phyloP scores from a whole-genome alignment of 108 stramenopile species.

The Cyclotella cryptica region DNA sequence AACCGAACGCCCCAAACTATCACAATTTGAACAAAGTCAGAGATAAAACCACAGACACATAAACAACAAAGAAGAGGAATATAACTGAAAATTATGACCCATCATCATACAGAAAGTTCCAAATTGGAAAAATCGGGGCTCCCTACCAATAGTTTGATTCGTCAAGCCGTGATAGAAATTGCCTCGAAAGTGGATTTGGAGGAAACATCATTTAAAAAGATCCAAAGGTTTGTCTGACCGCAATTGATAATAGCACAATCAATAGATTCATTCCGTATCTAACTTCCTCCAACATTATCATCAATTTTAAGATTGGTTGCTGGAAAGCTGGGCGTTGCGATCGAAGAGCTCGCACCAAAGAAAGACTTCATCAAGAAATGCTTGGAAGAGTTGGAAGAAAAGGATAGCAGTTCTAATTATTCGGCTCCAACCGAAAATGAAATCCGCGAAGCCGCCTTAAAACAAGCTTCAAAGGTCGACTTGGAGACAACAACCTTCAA shows the following conservation, averaged over 20 bases:
- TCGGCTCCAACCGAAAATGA: slow-evolving; percentile 5
- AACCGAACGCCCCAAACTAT: no score
- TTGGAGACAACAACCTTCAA: slow-evolving; percentile 9
- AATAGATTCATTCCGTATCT: not conserved
- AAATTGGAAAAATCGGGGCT: not conserved
- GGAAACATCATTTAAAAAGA: slow-evolving; percentile 7
- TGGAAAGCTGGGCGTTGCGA: not conserved
- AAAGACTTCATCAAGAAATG: slow-evolving; percentile 10
- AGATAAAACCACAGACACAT: no score
- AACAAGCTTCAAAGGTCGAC: not conserved
- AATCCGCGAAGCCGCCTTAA: not conserved
- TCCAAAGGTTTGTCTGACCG: slow-evolving; percentile 6
- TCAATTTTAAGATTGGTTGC: slow-evolving; percentile 22
- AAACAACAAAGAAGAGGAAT: no score
- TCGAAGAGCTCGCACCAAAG: slow-evolving; percentile 4
- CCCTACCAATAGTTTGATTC: not conserved
- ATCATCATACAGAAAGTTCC: not conserved
- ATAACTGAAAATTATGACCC: no score
- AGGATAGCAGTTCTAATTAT: not conserved
- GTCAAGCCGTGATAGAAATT: slow-evolving; percentile 10
- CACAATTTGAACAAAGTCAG: no score
- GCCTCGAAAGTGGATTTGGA: not conserved
- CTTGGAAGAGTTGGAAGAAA: not conserved
- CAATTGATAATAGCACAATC: not conserved
- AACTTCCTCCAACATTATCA: no score